Evolutionary conservation across 2,329 filamentous ascomycete species (phyloP), one percentile per base, ranked within the genome.

Genomic region (Trichophyton simii): DNA sequence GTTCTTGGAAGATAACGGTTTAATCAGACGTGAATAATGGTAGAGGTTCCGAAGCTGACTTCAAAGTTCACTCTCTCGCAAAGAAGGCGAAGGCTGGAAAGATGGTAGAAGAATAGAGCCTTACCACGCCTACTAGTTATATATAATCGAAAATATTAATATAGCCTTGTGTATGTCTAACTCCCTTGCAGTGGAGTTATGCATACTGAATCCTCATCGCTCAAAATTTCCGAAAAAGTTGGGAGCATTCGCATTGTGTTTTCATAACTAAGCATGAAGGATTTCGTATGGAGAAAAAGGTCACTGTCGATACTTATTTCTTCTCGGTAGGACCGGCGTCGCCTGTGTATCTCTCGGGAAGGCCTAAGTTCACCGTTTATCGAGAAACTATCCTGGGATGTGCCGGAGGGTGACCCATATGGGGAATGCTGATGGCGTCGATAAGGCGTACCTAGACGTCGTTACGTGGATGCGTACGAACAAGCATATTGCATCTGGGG

Each of bases 171-270:
- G 50, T 25, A 54, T 54, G 50, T 31, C 22, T 54, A 54, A 22
- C 50, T 4, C 13, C 25, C 11, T 38, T 38, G 34, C 34, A 13
- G 34, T 38, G 50, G 25, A 31, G 25, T 54, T 25, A n/a, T 25
- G 50, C 50, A 54, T 31, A 31, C 7, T 15, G 20, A 28, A 54
- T 28, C 50, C 28, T 31, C 18, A 22, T 54, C 50, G 50, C 50
- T 54, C 50, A 54, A 54, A 31, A 54, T 54, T 54, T 54, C 50
- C 50, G 22, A 34, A 54, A 54, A 54, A 15, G 22, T 54, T 54
- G 50, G 28, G 50, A 34, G 22, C 28, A n/a, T 28, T 25, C 50
- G 31, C 13, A 31, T 15, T 38, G 34, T 38, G 34, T 4, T 38
- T 31, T 38, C 22, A 54, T 25, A 31, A 54, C 22, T 25, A 44